Base-by-base conservation (phyloP, 768 basidiomycete species). In the Pleurotus giganteus region DNA sequence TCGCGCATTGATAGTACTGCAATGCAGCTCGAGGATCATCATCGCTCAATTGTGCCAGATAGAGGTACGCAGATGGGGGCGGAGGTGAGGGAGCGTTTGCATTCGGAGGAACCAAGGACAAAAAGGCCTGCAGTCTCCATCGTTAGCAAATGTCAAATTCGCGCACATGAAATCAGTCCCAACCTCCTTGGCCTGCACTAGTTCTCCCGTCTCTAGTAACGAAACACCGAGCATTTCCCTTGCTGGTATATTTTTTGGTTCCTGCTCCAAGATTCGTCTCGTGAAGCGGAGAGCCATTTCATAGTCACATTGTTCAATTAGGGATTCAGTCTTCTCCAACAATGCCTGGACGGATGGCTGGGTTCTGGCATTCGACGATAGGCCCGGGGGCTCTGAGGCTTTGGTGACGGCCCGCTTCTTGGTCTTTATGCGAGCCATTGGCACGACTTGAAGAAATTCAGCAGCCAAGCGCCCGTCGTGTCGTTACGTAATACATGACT, bases 271-370 rank as follows among this genome's bases (percentile, higher is more conserved):
- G 15, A 88, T 78, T 41, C 93, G 82, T 42, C 76, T 73, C 34
- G 85, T 73, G 66, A 95, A 94, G 49, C 79, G 83, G 47, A 79
- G 71, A 2, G 93, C 91, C 45, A 95, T 82, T 47, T 88, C 82
- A 66, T 90, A 94, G 69, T 94, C 86, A 64, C 88, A 92, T 71
- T 93, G 89, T 21, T 85, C 78, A 60, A 95, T 81, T 53, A 95
- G 75, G n/a, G 79, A 74, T 64, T 91, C 90, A 0, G 90, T 85
- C 66, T 93, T 94, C 65, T 85, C 83, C 29, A 91, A 71, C 4
- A 93, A 72, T 9, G 85, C 72, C 8, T 75, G 52, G 52, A 82
- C 68, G 26, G 85, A 69, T 1, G 83, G 83, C 2, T 66, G 52
- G 24, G 72, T 65, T 13, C 68, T 21, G 3, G 65, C 17, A 7